Base-by-base conservation (phyloP, 2,329 filamentous ascomycete genomes). In the Davidsoniella neocaledoniae region DNA sequence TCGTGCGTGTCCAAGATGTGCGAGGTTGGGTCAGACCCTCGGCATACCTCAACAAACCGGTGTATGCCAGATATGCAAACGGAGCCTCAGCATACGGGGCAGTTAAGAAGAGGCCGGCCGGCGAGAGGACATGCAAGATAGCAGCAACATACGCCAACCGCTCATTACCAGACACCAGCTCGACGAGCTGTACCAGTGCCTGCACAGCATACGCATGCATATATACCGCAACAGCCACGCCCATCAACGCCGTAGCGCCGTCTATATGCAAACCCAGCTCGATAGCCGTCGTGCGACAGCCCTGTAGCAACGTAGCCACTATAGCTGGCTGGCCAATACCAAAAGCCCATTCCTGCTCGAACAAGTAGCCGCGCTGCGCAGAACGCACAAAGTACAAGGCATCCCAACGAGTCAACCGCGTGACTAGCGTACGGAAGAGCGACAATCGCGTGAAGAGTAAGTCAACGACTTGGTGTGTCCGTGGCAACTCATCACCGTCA, bases 341-440 rank as follows among this genome's bases (percentile, higher is more conserved):
- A 65, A 88, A 91, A 0, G 85, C 86, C 84, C 84, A 91, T 63
- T 90, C 83, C 64, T 91, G 86, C 65, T 93, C 86, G 61, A 77
- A 83, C 9, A 79, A 50, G 57, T 86, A 79, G 33, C 81, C 83
- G 9, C 74, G 68, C 40, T 69, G 69, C 4, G 83, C 75, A 42
- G 69, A 62, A 55, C 77, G 72, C 52, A 80, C 67, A 58, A 81
- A 90, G 62, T 90, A 91, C 56, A 93, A 69, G 29, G 80, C 82
- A 62, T 93, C 86, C 86, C 86, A 93, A 61, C 83, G 73, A 5
- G 79, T 78, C 52, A 91, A 66, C 41, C 76, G 76, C 33, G 71
- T 64, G 17, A 69, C 62, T 2, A 82, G 57, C 2, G 46, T 51
- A 21, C 44, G 40, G 39, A 53, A 37, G 14, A 49, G 16, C 12